Evolutionary conservation across 352 stramenopile genomes (phyloP).

Genomic region (Globisporangium recalcitrans): DNA sequence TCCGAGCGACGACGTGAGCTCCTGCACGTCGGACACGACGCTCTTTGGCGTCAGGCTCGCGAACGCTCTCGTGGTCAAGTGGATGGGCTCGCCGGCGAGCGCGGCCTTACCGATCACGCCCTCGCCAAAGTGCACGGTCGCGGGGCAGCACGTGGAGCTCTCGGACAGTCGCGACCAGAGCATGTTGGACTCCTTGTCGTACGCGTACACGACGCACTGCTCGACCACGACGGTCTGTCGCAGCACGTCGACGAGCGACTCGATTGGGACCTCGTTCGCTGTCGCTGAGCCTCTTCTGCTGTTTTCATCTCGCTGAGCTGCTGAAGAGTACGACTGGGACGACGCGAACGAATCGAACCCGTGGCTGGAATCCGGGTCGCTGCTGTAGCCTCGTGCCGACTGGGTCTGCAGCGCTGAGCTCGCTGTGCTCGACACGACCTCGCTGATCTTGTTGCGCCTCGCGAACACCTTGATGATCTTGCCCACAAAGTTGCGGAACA

Average conservation of each 20-base stretch:
- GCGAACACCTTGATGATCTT: conserved; percentile 45
- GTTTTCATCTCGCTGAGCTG: not conserved
- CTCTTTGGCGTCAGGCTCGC: conserved; percentile 1
- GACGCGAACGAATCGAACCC: not conserved
- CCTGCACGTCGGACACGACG: conserved; percentile 10
- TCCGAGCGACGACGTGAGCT: conserved; percentile 16
- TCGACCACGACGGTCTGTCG: conserved; percentile 43
- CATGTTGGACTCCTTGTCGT: conserved; percentile 44
- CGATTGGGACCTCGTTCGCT: conserved; percentile 25
- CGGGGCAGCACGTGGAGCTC: conserved; percentile 18
- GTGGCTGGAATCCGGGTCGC: not conserved
- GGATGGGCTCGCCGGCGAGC: conserved; percentile 18
- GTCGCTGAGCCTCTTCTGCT: conserved; percentile 2
- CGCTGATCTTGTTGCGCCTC: conserved; percentile 31
- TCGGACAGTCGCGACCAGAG: conserved; percentile 45
- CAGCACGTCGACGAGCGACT: conserved; percentile 49
- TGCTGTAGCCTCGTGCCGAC: not conserved
- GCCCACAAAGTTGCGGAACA: conserved; percentile 58
- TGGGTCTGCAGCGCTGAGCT: not conserved
- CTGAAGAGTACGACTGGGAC: not conserved
- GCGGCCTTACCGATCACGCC: conserved; percentile 48
- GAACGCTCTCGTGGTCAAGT: conserved; percentile 23
- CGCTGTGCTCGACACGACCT: conserved; percentile 16
- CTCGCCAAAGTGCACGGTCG: conserved; percentile 45
- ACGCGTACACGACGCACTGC: conserved; percentile 54